These are phyloP conservation scores for Pugionium cornutum DNA, from an alignment of 345 rosid genomes.

Conservation along the genomic window DNA sequence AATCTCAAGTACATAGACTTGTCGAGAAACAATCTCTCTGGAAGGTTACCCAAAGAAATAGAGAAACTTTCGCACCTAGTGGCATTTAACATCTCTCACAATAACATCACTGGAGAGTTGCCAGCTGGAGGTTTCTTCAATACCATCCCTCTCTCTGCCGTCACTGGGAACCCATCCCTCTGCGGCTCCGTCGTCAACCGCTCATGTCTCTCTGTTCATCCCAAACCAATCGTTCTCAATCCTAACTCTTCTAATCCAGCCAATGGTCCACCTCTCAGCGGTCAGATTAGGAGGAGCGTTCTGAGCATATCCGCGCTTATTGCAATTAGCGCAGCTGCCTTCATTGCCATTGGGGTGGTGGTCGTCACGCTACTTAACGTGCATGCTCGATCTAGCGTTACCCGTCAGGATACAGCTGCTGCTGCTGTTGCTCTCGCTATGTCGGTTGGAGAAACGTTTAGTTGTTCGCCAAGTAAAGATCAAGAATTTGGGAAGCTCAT, in stretches of 20 bases:
- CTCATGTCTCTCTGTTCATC: conserved; percentile 83
- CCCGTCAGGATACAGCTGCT: conserved; percentile 54
- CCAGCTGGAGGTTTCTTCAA: conserved; percentile 93
- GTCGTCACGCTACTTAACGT: conserved; percentile 80
- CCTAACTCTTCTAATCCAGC: conserved; percentile 71
- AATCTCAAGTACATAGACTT: conserved; percentile 69
- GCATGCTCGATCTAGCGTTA: conserved; percentile 61
- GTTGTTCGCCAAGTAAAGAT: conserved; percentile 74
- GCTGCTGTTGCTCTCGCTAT: conserved; percentile 53
- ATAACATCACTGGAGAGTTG: conserved; percentile 75
- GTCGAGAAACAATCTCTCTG: conserved; percentile 67
- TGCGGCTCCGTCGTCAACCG: conserved; percentile 88
- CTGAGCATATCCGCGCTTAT: conserved; percentile 90
- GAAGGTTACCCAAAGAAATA: conserved; percentile 76
- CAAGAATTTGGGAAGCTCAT: conserved; percentile 92
- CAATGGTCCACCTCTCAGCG: conserved; percentile 43
- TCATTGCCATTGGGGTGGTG: conserved; percentile 82
- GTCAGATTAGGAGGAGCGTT: conserved; percentile 60
- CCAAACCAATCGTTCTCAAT: conserved; percentile 93
- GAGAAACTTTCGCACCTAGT: conserved; percentile 66
- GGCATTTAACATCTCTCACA: conserved; percentile 79
- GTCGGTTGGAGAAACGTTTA: conserved; percentile 73
- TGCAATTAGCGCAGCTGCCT: conserved; percentile 92
- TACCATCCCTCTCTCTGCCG: conserved; percentile 72
- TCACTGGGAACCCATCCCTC: conserved; percentile 72